Percentiles rank a stretch among this genome's conserved stretches.
Evolutionary conservation across 2,329 filamentous ascomycete species (phyloP).

Genomic region (Boeremia lycopersici): DNA sequence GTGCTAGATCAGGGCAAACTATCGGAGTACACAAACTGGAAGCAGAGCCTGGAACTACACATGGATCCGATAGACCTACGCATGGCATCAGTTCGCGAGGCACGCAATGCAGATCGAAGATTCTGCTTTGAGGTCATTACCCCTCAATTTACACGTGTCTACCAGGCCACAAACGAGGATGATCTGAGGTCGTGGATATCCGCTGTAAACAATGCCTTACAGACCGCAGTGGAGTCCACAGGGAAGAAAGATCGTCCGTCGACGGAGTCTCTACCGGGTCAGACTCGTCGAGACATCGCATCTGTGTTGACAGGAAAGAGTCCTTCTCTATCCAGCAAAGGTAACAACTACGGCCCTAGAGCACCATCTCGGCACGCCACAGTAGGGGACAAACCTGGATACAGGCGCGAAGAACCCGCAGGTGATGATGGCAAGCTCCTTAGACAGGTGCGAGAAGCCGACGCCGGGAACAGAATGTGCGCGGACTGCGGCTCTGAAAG

Average conservation of each 20-base stretch:
- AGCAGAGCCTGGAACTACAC: conserved; percentile 92
- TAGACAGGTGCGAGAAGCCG: conserved; percentile 83
- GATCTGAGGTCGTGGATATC: conserved; percentile 98
- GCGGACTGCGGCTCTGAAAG: conserved; percentile 90
- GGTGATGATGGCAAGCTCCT: conserved; percentile 87
- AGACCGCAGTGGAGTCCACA: conserved; percentile 89
- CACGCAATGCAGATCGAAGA: conserved; percentile 87
- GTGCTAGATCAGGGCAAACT: conserved; percentile 95
- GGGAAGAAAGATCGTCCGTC: conserved; percentile 58
- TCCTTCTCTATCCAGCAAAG: conserved; percentile 68
- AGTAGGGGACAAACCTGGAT: conserved; percentile 81
- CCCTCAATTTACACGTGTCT: conserved; percentile 92
- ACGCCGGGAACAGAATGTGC: conserved; percentile 91
- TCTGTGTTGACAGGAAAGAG: conserved; percentile 93
- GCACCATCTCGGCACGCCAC: conserved; percentile 84
- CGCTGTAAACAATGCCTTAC: conserved; percentile 94
- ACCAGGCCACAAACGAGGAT: conserved; percentile 96
- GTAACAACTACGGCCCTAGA: conserved; percentile 56
- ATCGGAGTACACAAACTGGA: conserved; percentile 99
- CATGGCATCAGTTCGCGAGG: conserved; percentile 95
- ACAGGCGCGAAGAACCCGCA: conserved; percentile 71
- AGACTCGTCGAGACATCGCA: conserved; percentile 82
- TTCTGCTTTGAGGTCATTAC: conserved; percentile 99
- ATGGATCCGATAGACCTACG: conserved; percentile 98
- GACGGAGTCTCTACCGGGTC: conserved; percentile 59